phyloP scores from a whole-genome alignment of 1,284 basidiomycete genomes.

The Abortiporus biennis region DNA sequence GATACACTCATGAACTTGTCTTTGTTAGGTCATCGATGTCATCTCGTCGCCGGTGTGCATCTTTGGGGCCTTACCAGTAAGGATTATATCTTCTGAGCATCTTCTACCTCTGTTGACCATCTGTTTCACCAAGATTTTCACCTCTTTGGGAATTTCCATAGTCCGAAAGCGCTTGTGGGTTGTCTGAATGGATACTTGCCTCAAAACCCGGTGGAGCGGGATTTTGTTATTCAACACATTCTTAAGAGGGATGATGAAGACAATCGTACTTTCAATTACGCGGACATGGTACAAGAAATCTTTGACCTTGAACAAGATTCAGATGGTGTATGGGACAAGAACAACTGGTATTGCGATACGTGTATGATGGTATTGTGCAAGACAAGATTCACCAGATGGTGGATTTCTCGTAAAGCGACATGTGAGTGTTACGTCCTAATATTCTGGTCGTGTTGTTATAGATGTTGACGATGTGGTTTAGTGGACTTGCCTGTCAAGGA shows the following conservation, averaged over 20 bases:
- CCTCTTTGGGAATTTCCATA: constrained; percentile 11
- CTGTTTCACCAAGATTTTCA: constrained; percentile 14
- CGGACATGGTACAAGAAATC: constrained; percentile 14
- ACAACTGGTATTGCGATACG: constrained; percentile 22
- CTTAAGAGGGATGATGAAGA: neutral
- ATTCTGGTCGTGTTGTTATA: neutral
- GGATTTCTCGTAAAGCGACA: constrained; percentile 15
- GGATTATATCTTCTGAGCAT: constrained; percentile 2
- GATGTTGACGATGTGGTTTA: neutral
- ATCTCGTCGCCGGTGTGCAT: constrained; percentile 9
- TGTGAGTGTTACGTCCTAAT: constrained; percentile 11
- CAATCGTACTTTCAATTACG: constrained; percentile 4
- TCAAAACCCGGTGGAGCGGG: constrained; percentile 8
- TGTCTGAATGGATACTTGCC: constrained; percentile 16
- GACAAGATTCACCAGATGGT: constrained; percentile 20
- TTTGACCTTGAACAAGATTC: constrained; percentile 13
- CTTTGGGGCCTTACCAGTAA: constrained; percentile 19
- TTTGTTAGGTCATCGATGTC: constrained; percentile 16
- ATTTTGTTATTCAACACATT: constrained; percentile 3
- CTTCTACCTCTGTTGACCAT: neutral
- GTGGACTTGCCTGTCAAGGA: constrained; percentile 12
- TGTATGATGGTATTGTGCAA: constrained; percentile 19
- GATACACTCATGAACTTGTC: no score
- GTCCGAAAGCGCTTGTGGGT: constrained; percentile 2
- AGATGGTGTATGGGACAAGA: constrained; percentile 16